A percentile compares a stretch with the other conserved stretches of the same genome.
Conservation (phyloP, 129 eudicot species). For the Chrysanthemum seticuspe region DNA sequence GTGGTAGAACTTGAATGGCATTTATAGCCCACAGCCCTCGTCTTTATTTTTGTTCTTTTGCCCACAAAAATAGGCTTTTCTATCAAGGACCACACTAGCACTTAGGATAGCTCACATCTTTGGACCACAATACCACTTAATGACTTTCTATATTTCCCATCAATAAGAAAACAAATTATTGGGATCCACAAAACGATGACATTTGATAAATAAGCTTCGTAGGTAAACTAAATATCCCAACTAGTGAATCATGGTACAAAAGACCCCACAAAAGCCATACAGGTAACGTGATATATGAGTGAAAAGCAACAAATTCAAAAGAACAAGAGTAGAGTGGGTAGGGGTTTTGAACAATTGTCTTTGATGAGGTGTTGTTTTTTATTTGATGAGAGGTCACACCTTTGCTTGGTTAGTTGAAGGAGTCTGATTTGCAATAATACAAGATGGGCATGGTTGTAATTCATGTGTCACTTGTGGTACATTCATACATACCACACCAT, state of each 20-base stretch:
- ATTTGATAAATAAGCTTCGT: conserved; percentile 26
- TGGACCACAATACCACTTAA: conserved; percentile 45
- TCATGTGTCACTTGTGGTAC: conserved; percentile 11
- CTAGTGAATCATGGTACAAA: conserved; percentile 36
- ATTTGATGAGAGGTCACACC: conserved; percentile 13
- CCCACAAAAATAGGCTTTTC: conserved; percentile 36
- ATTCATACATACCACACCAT: conserved; percentile 9
- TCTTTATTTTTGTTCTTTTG: conserved; percentile 32
- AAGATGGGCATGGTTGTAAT: conserved; percentile 1
- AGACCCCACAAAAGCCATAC: conserved; percentile 25
- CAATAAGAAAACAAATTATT: conserved; percentile 29
- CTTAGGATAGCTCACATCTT: conserved; percentile 33
- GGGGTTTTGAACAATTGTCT: conserved; percentile 8
- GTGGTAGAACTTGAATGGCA: conserved; percentile 30
- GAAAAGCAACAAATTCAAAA: conserved; percentile 10
- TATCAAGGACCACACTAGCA: conserved; percentile 36
- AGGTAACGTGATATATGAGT: conserved; percentile 26
- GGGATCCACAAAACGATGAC: conserved; percentile 38
- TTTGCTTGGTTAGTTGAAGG: conserved; percentile 20
- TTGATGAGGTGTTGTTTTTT: conserved; percentile 19
- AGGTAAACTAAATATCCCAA: conserved; percentile 24
- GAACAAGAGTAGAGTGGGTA: neutral
- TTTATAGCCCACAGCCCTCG: conserved; percentile 34
- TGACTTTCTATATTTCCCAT: conserved; percentile 28
- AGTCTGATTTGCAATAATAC: conserved; percentile 17